A percentile compares a stretch with the other conserved stretches of the same genome.
phyloP scores from a whole-genome alignment of 257 asterid species.

The Schizonepeta tenuifolia region DNA sequence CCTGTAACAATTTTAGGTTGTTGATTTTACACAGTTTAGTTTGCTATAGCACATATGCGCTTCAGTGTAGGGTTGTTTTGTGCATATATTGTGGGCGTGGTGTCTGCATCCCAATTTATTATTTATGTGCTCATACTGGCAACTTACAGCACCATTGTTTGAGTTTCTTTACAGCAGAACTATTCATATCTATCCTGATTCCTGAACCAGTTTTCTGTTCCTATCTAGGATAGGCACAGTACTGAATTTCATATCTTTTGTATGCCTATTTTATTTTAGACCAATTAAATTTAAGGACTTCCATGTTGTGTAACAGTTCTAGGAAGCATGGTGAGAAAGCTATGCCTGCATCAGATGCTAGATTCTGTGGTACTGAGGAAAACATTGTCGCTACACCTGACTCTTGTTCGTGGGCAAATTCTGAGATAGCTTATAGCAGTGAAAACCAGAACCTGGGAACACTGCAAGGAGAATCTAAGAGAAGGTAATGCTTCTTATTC shows the following conservation, averaged over 20 bases:
- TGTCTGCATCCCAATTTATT: constrained; percentile 3
- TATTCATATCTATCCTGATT: not conserved
- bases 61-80: constrained; percentile 5
- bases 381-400: constrained; percentile 65
- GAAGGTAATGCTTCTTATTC: constrained; percentile 48
- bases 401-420: constrained; percentile 65
- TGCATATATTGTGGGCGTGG: constrained; percentile 7
- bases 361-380: constrained; percentile 50
- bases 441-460: constrained; percentile 52
- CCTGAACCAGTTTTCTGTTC: constrained; percentile 23
- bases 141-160: not conserved
- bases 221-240: not conserved
- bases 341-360: constrained; percentile 44
- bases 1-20: constrained; percentile 23
- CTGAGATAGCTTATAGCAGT: constrained; percentile 62
- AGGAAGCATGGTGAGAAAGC: constrained; percentile 49
- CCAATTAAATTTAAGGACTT: constrained; percentile 6
- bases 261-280: constrained; percentile 1
- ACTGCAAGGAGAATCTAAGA: constrained; percentile 52
- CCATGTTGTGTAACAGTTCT: constrained; percentile 47
- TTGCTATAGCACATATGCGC: not conserved
- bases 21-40: constrained; percentile 4
- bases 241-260: constrained; percentile 2
- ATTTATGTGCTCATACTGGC: constrained; percentile 7
- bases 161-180: constrained; percentile 6